These are phyloP conservation scores for Coemansia sp. DNA, from an alignment of 192 early-diverging fungal species.

Conservation along the genomic window DNA sequence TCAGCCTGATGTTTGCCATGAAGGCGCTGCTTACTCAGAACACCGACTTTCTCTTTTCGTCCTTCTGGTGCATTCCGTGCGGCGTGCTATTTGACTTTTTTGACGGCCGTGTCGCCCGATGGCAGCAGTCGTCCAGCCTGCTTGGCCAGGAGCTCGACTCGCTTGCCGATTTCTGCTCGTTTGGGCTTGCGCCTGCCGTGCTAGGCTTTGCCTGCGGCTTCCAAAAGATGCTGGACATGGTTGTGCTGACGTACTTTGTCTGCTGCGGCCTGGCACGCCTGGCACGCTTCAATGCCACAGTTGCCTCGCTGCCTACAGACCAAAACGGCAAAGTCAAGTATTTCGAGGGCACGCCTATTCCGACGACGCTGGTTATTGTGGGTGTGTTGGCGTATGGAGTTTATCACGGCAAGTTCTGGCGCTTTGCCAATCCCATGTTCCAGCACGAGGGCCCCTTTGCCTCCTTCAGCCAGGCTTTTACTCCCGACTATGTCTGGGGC, in stretches of 20 bases:
- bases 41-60: slow-evolving; percentile 57
- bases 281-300: slow-evolving; percentile 87
- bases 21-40: slow-evolving; percentile 67
- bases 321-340: slow-evolving; percentile 72
- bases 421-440: slow-evolving; percentile 44
- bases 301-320: slow-evolving; percentile 73
- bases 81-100: slow-evolving; percentile 72
- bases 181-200: slow-evolving; percentile 81
- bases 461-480: slow-evolving; percentile 54
- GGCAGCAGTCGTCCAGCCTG: slow-evolving; percentile 67
- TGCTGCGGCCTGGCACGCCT: slow-evolving; percentile 81
- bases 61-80: slow-evolving; percentile 66
- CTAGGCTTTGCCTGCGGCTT: slow-evolving; percentile 83
- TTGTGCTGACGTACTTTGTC: slow-evolving; percentile 81
- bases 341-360: slow-evolving; percentile 92
- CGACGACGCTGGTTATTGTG: slow-evolving; percentile 69
- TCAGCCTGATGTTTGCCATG: slow-evolving; percentile 71
- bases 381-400: slow-evolving; percentile 65
- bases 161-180: slow-evolving; percentile 75
- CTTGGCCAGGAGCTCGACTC: slow-evolving; percentile 90
- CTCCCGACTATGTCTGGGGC: slow-evolving; percentile 57
- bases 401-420: slow-evolving; percentile 50
- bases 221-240: slow-evolving; percentile 74
- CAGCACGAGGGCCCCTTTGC: slow-evolving; percentile 53
- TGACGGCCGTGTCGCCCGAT: slow-evolving; percentile 81